Evolutionary conservation across 345 rosid species (phyloP), one percentile per base, ranked within the genome.

Genomic region (Diplotaxis tenuifolia): DNA sequence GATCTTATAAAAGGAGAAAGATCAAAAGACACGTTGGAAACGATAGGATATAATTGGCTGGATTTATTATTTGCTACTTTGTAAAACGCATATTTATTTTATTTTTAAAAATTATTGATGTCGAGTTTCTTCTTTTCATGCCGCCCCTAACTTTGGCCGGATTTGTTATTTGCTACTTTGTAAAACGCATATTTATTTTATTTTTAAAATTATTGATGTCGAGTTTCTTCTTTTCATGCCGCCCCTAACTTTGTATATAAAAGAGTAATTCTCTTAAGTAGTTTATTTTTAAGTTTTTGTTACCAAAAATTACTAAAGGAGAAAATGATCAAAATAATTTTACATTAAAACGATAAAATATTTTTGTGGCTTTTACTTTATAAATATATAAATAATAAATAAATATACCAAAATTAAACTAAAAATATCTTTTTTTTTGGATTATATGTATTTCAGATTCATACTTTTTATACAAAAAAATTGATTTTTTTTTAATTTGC

Each of bases 11-110:
- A 64, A 59, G 38, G 65, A 69, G 36, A 68, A 68, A 68, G 55
- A 53, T 53, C 32, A 54, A 47, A 64, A 76, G 75, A 64, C 10
- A 70, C 54, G 50, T 55, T 56, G 74, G 32, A 56, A 59, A 76
- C 25, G 72, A 77, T 77, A 65, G 65, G 76, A 52, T 57, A 65
- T 71, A 76, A 65, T 71, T 71, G 76, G 76, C 56, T 22, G 5
- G 3, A 21, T 75, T 75, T 68, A n/a, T n/a, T n/a, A 23, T 61
- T 68, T 50, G 68, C 67, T 72, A 65, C 66, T 76, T 56, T 23
- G 19, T 62, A 32, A 5, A 29, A 14, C 42, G 25, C 27, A 52
- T n/a, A 10, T 68, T 50, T 62, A 11, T 60, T 53, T 61, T 0
- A 9, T 1, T 36, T 36, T 38, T 12, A 9, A 3, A n/a, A 12